Evolutionary conservation across 202 grass and related monocot genomes (phyloP).

Genomic region (Tripidium arundinaceum): DNA sequence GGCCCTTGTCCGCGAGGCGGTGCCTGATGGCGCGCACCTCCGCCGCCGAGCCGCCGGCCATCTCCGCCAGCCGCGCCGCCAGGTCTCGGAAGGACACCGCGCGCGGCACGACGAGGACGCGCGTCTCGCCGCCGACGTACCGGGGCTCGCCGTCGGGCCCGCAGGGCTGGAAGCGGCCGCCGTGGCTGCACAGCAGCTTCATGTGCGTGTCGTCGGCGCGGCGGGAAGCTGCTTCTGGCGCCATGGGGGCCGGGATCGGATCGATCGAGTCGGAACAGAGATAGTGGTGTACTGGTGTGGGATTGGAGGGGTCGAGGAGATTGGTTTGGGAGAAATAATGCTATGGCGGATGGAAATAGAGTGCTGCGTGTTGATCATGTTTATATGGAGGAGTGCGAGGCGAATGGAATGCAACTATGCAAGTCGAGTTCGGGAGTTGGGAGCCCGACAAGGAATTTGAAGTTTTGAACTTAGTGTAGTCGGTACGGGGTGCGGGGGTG

Average conservation of each 20-base stretch:
- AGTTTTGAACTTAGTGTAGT: not conserved
- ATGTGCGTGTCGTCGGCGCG: not conserved
- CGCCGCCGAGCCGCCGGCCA: not conserved
- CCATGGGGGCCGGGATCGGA: not conserved
- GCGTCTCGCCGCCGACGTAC: conserved; percentile 73
- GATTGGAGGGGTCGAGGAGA: not conserved
- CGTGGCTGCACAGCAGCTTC: conserved; percentile 69
- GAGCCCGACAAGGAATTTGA: not conserved
- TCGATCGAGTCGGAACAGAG: not conserved
- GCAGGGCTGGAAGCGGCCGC: conserved; percentile 46
- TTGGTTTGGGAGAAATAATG: not conserved
- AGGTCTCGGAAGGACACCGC: conserved; percentile 52
- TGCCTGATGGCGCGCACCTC: conserved; percentile 36
- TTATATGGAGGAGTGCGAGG: not conserved
- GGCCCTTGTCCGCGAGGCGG: conserved; percentile 39
- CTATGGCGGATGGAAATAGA: not conserved
- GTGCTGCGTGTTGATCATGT: not conserved
- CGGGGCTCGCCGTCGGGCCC: conserved; percentile 38
- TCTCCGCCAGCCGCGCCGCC: conserved; percentile 29
- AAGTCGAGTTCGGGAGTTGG: not conserved
- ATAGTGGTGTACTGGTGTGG: not conserved
- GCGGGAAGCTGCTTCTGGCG: not conserved
- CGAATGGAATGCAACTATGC: not conserved
- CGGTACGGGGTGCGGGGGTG: not conserved
- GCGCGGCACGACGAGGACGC: conserved; percentile 51